Base-by-base conservation (phyloP, 352 stramenopile species). In the Pythium brachiatum region DNA sequence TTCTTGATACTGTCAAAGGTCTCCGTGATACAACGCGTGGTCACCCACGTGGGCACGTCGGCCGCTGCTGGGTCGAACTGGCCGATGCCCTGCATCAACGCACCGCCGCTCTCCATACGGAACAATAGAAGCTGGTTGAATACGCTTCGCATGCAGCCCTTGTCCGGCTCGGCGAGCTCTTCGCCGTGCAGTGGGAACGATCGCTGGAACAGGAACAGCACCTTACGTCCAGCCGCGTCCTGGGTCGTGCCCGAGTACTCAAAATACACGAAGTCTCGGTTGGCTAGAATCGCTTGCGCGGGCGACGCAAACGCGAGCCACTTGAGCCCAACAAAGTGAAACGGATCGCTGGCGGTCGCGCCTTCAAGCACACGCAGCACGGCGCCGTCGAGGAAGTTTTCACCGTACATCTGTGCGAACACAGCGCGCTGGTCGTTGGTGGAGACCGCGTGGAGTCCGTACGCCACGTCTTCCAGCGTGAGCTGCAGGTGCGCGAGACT, bases 321-420 rank as follows among this genome's bases (percentile, higher is more conserved):
- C 57, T 73, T 73, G 55, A 73, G 60, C 1, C 66, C 66, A 16
- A 69, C 52, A 25, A 69, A 73, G 26, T 73, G 61, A 53, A 73
- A 73, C 27, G 60, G 66, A 47, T 73, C 66, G 0, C 6, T 27
- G 13, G 25, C 46, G 13, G 61, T 66, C 8, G 51, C 27, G n/a
- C 44, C 55, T 60, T 73, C 66, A 13, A 62, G 23, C 1, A 60
- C 23, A 0, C 53, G 55, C 25, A 73, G 39, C 8, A 73, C 34
- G 7, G 55, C 56, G 44, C 16, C 60, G 29, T 73, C 66, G 15
- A 73, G 56, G 13, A 68, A 66, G 2, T 53, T 34, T n/a, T 66
- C 60, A 15, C 57, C 61, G 48, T 76, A 69, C 26, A 79, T 20
- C 25, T 74, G 62, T 3, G 68, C 68, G 20, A 47, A 57, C n/a